phyloP scores from a whole-genome alignment of 2,329 filamentous ascomycete species.

The Nothophoma quercina region DNA sequence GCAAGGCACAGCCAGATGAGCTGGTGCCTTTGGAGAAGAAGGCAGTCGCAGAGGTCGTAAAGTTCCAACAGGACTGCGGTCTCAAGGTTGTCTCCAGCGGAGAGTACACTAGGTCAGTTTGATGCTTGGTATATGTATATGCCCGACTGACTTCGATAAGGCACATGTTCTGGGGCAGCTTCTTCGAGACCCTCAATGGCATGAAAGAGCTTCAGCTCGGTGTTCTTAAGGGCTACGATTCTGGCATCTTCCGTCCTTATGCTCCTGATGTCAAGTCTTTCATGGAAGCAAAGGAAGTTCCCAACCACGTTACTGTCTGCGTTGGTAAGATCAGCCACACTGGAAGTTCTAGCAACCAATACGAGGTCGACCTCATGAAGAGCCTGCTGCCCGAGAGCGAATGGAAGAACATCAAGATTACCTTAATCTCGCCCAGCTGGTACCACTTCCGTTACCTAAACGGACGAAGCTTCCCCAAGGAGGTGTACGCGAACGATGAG shows the following conservation, averaged over 20 bases:
- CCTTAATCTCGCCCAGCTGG: slow-evolving; percentile 71
- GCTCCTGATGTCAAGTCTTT: slow-evolving; percentile 70
- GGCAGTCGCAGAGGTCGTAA: slow-evolving; percentile 70
- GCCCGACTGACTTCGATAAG: slow-evolving; percentile 31
- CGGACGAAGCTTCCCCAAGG: slow-evolving; percentile 55
- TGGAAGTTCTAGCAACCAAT: slow-evolving; percentile 62
- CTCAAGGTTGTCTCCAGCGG: slow-evolving; percentile 72
- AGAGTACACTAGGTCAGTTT: slow-evolving; percentile 63
- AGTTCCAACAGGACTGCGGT: slow-evolving; percentile 69
- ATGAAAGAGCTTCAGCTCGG: slow-evolving; percentile 60
- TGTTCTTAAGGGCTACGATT: slow-evolving; percentile 55
- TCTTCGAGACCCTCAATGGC: slow-evolving; percentile 63
- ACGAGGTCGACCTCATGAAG: slow-evolving; percentile 68
- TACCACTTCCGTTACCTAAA: slow-evolving; percentile 72
- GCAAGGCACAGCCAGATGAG: slow-evolving; percentile 56
- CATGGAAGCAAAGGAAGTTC: slow-evolving; percentile 62
- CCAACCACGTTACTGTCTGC: slow-evolving; percentile 64
- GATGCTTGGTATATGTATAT: background rate
- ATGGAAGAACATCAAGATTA: slow-evolving; percentile 73
- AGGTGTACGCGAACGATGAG: slow-evolving; percentile 55
- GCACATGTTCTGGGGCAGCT: slow-evolving; percentile 65
- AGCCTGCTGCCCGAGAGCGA: slow-evolving; percentile 65
- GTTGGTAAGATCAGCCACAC: slow-evolving; percentile 65
- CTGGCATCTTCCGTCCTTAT: slow-evolving; percentile 65
- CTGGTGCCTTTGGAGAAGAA: slow-evolving; percentile 69